A percentile compares a stretch with the other conserved stretches of the same genome.
Evolutionary conservation across 2,329 filamentous ascomycete genomes (phyloP).

Genomic region (Ophiosphaerella korrae): DNA sequence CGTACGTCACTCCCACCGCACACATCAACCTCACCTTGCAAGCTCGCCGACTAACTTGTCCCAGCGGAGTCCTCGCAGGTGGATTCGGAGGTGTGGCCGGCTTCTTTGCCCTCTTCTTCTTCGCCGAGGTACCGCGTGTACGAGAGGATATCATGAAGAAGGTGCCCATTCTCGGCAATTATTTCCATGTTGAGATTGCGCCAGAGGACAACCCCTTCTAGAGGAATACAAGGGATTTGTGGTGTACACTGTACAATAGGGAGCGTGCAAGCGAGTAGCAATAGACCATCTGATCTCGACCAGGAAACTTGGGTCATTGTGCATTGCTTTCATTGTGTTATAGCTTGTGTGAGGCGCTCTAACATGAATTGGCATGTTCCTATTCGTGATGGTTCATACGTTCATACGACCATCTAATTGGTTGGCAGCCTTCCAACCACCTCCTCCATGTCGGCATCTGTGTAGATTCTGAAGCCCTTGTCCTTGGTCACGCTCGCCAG

Average conservation of each 20-base stretch:
- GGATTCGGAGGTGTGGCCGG: conserved; percentile 63
- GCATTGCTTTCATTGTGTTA: conserved; percentile 5
- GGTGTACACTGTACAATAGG: conserved; percentile 22
- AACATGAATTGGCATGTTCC: conserved; percentile 6
- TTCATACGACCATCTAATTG: conserved; percentile 45
- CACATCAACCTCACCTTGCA: not conserved
- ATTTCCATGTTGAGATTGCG: conserved; percentile 62
- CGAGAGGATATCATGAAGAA: conserved; percentile 66
- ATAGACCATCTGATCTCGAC: conserved; percentile 30
- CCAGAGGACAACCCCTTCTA: conserved; percentile 68
- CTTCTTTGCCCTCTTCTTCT: conserved; percentile 67
- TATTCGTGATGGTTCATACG: not conserved
- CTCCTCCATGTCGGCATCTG: conserved; percentile 92
- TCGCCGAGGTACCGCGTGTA: conserved; percentile 67
- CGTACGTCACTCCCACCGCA: conserved; percentile 48
- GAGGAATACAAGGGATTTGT: conserved; percentile 3
- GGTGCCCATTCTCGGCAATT: conserved; percentile 62
- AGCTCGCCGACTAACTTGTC: conserved; percentile 10
- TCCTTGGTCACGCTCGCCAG: conserved; percentile 97
- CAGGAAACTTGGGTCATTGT: conserved; percentile 1
- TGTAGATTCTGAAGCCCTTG: conserved; percentile 98
- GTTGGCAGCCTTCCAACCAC: conserved; percentile 79
- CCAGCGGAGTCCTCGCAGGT: conserved; percentile 52
- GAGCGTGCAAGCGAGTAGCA: conserved; percentile 18
- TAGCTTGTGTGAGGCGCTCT: conserved; percentile 2